phyloP scores from a whole-genome alignment of 2,329 filamentous ascomycete genomes.

The Ambrosiella xylebori region DNA sequence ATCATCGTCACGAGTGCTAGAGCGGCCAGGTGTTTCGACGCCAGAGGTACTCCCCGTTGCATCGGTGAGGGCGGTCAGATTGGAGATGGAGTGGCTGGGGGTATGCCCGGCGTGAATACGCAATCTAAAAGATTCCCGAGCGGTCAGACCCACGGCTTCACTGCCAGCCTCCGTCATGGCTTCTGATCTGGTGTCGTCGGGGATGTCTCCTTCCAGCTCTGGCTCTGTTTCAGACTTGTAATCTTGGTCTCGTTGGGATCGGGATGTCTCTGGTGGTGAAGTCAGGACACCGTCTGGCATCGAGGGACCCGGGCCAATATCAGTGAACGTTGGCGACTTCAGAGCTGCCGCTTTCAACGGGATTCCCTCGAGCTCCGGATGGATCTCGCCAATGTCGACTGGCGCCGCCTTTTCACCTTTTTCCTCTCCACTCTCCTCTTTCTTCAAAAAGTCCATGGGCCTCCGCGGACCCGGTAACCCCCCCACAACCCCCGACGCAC shows the following conservation, averaged over 20 bases:
- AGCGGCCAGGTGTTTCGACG: slow-evolving; percentile 8
- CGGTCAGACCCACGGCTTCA: slow-evolving; percentile 26
- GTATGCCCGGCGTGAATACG: slow-evolving; percentile 48
- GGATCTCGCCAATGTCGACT: slow-evolving; percentile 40
- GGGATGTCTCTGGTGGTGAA: background rate
- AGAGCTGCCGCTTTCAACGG: slow-evolving; percentile 37
- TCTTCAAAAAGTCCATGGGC: slow-evolving; percentile 21
- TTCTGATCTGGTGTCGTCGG: background rate
- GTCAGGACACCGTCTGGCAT: background rate
- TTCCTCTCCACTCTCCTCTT: slow-evolving; percentile 13
- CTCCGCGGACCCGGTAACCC: slow-evolving; percentile 9
- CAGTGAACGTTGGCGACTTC: slow-evolving; percentile 33
- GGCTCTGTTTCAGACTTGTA: too few species aligned
- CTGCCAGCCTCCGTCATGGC: background rate
- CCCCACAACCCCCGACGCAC: background rate
- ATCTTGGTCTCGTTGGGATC: too few species aligned
- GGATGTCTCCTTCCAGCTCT: background rate
- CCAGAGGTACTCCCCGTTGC: slow-evolving; percentile 8
- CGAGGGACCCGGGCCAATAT: slow-evolving; percentile 16
- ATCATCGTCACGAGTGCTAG: slow-evolving; percentile 4
- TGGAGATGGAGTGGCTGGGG: slow-evolving; percentile 40
- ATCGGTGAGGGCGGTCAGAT: slow-evolving; percentile 24
- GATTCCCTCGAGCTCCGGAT: slow-evolving; percentile 43
- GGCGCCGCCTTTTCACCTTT: slow-evolving; percentile 16
- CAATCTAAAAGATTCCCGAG: slow-evolving; percentile 32